phyloP scores from a whole-genome alignment of 169 alveolate genomes.

The Plasmodium falciparum region DNA sequence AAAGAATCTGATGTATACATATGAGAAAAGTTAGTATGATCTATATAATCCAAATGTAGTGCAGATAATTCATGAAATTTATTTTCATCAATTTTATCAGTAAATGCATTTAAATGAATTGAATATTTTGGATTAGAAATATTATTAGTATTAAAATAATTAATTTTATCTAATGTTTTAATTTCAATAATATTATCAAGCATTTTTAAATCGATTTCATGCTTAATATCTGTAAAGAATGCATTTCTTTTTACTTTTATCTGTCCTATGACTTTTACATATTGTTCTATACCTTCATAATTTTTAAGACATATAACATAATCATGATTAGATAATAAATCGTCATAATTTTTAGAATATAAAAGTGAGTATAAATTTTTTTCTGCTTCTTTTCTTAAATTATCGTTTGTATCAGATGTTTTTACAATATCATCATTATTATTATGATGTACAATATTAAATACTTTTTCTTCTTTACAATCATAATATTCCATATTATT shows the following conservation, averaged over 20 bases:
- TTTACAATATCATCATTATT: conserved; percentile 5
- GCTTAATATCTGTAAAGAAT: conserved; percentile 42
- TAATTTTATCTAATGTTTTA: conserved; percentile 28
- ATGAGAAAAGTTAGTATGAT: conserved; percentile 60
- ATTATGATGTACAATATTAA: background rate
- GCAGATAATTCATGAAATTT: conserved; percentile 68
- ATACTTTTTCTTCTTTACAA: conserved; percentile 38
- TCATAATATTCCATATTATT: conserved; percentile 23
- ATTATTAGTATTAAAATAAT: conserved; percentile 27
- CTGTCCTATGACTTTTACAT: conserved; percentile 69
- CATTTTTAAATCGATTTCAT: conserved; percentile 53
- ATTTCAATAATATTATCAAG: conserved; percentile 40
- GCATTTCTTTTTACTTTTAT: conserved; percentile 61
- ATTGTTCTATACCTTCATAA: conserved; percentile 55
- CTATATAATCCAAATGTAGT: conserved; percentile 65
- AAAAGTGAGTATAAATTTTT: conserved; percentile 50
- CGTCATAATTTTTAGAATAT: conserved; percentile 62
- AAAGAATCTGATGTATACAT: conserved; percentile 45
- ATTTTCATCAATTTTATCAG: conserved; percentile 65
- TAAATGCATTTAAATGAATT: conserved; percentile 70
- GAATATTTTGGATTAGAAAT: conserved; percentile 33
- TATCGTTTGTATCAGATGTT: conserved; percentile 26
- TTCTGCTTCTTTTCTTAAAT: conserved; percentile 18
- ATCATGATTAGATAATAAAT: conserved; percentile 23
- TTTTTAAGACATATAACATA: conserved; percentile 44